Percentiles rank a stretch among this genome's conserved stretches.
phyloP scores from a whole-genome alignment of 192 early-diverging fungal genomes.

The Umbelopsis sp. region DNA sequence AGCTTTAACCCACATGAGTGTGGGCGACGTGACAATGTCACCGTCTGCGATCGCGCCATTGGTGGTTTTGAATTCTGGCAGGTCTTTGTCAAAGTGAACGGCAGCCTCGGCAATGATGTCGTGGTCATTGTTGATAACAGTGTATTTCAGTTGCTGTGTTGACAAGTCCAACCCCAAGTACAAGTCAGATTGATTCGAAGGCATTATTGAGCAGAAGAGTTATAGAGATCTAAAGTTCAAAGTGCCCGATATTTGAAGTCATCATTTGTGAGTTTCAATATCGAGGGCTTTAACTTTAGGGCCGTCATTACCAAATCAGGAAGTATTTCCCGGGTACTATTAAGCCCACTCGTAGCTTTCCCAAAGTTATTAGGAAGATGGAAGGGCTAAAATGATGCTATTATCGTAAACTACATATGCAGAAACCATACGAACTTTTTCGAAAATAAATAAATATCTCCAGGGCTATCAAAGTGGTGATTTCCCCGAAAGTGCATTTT shows the following conservation, averaged over 20 bases:
- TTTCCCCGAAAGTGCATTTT: constrained; percentile 20
- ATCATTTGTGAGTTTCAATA: too few species aligned
- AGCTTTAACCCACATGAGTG: constrained; percentile 80
- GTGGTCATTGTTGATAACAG: constrained; percentile 46
- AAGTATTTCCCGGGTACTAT: too few species aligned
- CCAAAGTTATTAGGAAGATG: too few species aligned
- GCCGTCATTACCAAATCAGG: too few species aligned
- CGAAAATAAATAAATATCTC: too few species aligned
- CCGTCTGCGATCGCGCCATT: constrained; percentile 53
- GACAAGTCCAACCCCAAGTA: constrained; percentile 76
- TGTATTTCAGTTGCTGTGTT: constrained; percentile 77
- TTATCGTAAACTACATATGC: too few species aligned
- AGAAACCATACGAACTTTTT: too few species aligned
- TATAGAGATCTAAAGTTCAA: background rate
- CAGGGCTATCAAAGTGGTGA: background rate
- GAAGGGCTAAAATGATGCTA: too few species aligned
- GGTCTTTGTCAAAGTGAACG: constrained; percentile 64
- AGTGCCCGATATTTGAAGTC: too few species aligned
- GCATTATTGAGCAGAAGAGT: background rate
- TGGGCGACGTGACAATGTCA: constrained; percentile 64
- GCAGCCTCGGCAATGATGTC: constrained; percentile 48
- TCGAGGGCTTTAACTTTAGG: too few species aligned
- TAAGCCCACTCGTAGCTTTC: too few species aligned
- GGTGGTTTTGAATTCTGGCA: constrained; percentile 57
- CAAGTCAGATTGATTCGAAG: constrained; percentile 19